phyloP scores from a whole-genome alignment of 2,329 filamentous ascomycete species.

The Colletotrichum salicis region DNA sequence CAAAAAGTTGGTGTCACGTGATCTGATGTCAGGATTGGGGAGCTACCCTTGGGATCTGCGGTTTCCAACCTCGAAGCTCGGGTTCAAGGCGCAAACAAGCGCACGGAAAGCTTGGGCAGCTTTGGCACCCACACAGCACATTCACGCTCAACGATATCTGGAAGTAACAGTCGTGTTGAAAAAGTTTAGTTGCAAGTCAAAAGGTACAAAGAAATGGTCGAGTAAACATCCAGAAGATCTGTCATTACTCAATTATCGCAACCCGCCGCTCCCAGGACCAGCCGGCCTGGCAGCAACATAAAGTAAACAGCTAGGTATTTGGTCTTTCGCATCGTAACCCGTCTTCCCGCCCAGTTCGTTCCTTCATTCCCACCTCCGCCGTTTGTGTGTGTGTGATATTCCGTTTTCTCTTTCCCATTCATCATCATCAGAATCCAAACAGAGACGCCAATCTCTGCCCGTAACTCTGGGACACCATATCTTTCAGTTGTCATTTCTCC shows the following conservation, averaged over 20 bases:
- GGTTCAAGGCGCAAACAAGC: not conserved
- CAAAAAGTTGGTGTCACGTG: constrained; percentile 33
- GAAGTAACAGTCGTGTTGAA: too few species aligned
- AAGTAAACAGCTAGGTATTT: constrained; percentile 36
- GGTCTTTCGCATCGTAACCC: constrained; percentile 36
- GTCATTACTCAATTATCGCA: constrained; percentile 38
- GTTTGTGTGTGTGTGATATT: constrained; percentile 4
- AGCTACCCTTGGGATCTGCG: constrained; percentile 10
- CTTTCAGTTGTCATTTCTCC: constrained; percentile 15
- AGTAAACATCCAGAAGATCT: constrained; percentile 13
- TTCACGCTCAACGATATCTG: not conserved
- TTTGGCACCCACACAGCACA: not conserved
- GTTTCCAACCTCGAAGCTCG: not conserved
- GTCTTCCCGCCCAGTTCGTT: constrained; percentile 5
- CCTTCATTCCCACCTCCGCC: not conserved
- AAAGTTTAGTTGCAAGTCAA: not conserved
- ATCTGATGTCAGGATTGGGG: constrained; percentile 31
- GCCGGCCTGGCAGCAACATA: constrained; percentile 35
- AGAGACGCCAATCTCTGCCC: constrained; percentile 20
- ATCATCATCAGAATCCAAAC: constrained; percentile 34
- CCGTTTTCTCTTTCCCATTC: constrained; percentile 21
- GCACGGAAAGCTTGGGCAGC: not conserved
- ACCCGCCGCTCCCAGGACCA: constrained; percentile 33
- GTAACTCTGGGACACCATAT: constrained; percentile 12
- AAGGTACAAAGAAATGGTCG: not conserved